phyloP scores from a whole-genome alignment of 2,329 filamentous ascomycete species.

The Pestalotiopsis sp. region DNA sequence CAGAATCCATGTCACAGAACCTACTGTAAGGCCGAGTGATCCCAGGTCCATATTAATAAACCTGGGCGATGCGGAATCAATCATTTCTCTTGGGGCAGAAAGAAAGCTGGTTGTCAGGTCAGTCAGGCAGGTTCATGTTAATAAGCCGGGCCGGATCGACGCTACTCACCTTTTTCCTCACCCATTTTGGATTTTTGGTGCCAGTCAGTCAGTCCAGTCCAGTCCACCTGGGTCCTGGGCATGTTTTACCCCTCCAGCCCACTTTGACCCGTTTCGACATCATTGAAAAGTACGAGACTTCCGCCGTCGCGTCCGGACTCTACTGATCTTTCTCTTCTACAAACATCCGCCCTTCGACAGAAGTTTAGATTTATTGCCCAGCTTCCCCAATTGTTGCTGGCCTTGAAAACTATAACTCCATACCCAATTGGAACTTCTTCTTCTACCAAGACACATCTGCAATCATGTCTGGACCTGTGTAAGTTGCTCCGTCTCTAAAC shows the following conservation, averaged over 20 bases:
- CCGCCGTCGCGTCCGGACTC: slow-evolving; percentile 17
- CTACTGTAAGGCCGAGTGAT: too few relatives aligned
- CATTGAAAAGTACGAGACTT: slow-evolving; percentile 20
- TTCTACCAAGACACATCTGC: slow-evolving; percentile 19
- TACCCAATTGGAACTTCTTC: slow-evolving; percentile 11
- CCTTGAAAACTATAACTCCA: not conserved
- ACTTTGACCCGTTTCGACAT: slow-evolving; percentile 15
- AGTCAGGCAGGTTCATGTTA: not conserved
- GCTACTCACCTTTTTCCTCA: slow-evolving; percentile 12
- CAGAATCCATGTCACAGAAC: too few relatives aligned
- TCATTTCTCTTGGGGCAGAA: too few relatives aligned
- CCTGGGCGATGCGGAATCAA: too few relatives aligned
- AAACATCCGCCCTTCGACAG: slow-evolving; percentile 15
- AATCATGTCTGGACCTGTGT: slow-evolving; percentile 70
- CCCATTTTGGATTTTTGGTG: not conserved
- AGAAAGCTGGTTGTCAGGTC: not conserved
- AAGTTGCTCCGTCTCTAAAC: slow-evolving; percentile 45
- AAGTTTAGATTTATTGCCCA: slow-evolving; percentile 6
- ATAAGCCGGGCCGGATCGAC: slow-evolving; percentile 13
- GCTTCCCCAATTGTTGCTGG: slow-evolving; percentile 6
- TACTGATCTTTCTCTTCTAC: slow-evolving; percentile 21
- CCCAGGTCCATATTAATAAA: too few relatives aligned
- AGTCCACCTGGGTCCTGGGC: not conserved
- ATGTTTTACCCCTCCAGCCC: slow-evolving; percentile 15
- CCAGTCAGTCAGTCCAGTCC: not conserved